These are phyloP conservation scores for Anthostomella pinea DNA, from an alignment of 2,329 filamentous ascomycete species.

Conservation along the genomic window DNA sequence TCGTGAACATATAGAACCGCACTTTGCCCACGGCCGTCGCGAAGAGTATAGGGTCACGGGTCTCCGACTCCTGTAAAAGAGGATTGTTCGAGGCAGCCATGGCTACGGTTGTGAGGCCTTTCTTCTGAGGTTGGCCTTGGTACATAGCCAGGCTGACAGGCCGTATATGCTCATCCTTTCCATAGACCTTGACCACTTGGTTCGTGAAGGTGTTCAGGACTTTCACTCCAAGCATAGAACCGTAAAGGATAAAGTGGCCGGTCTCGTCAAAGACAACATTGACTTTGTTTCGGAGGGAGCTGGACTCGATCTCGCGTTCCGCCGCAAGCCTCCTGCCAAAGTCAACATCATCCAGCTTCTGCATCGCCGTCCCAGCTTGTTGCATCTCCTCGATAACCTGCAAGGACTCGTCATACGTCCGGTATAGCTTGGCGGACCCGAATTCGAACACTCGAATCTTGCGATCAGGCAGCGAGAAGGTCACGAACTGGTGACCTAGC, in stretches of 20 bases:
- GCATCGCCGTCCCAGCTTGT: slow-evolving; percentile 78
- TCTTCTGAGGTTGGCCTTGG: slow-evolving; percentile 93
- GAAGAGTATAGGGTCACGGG: slow-evolving; percentile 83
- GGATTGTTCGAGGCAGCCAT: slow-evolving; percentile 97
- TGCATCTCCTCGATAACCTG: slow-evolving; percentile 91
- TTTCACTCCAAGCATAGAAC: slow-evolving; percentile 87
- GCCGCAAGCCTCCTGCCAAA: slow-evolving; percentile 85
- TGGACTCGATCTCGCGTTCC: slow-evolving; percentile 80
- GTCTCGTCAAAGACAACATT: slow-evolving; percentile 97
- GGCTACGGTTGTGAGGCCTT: slow-evolving; percentile 86
- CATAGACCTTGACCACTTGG: slow-evolving; percentile 84
- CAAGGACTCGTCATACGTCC: slow-evolving; percentile 93
- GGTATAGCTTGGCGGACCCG: slow-evolving; percentile 77
- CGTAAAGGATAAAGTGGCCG: slow-evolving; percentile 90
- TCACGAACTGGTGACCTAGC: slow-evolving; percentile 79
- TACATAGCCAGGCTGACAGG: slow-evolving; percentile 82
- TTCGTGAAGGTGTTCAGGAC: slow-evolving; percentile 96
- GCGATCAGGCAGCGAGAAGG: slow-evolving; percentile 88
- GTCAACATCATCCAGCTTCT: slow-evolving; percentile 84
- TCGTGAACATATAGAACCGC: slow-evolving; percentile 98
- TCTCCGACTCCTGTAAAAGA: slow-evolving; percentile 85
- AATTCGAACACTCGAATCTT: slow-evolving; percentile 96
- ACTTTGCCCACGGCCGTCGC: slow-evolving; percentile 81
- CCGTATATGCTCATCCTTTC: slow-evolving; percentile 83
- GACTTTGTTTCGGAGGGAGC: slow-evolving; percentile 63